Evolutionary conservation across 2,329 filamentous ascomycete species (phyloP), one percentile per base, ranked within the genome.

Genomic region (Nemania bipapillata): DNA sequence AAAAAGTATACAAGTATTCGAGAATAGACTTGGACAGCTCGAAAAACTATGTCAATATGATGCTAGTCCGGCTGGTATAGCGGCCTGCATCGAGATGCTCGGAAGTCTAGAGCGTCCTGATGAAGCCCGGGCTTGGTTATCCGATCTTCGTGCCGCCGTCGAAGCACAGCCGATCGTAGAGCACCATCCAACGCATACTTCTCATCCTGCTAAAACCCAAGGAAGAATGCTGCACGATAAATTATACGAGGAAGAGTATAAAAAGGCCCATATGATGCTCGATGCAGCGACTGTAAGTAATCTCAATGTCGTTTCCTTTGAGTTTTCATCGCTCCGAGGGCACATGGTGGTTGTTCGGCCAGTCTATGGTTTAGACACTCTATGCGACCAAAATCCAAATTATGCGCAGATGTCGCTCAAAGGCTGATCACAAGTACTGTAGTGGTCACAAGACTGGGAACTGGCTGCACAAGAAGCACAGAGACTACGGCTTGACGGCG

Each of bases 21-120:
- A 69, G 35, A 59, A 35, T 2, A 53, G 42, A 28, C 53, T 69
- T 7, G 47, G 63, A 20, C 55, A 40, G 3, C 66, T 69, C 24
- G 53, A 63, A 26, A 69, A 59, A 15, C 40, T 69, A 37, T 58
- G 52, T 22, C 40, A 17, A 42, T 61, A 63, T 30, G 53, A 66
- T 63, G 32, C 52, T 17, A 58, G 62, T 5, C 30, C 17, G 2
- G 24, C 58, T 24, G 45, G 63, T 30, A 50, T 66, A 62, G 62
- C 66, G 9, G 66, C 56, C 40, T 54, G 58, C 15, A 69, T 69
- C 35, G 63, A 69, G 58, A 40, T 69, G 5, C 66, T 69, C 45
- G 66, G 66, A 22, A 63, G 56, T 28, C 40, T 63, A n/a, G 66
- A 69, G 42, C 63, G 63, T 2, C 63, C 56, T 20, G 45, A 66